A percentile compares a stretch with the other conserved stretches of the same genome.
Evolutionary conservation across 805 yeast genomes (phyloP).

Genomic region (Candida tibetensis): DNA sequence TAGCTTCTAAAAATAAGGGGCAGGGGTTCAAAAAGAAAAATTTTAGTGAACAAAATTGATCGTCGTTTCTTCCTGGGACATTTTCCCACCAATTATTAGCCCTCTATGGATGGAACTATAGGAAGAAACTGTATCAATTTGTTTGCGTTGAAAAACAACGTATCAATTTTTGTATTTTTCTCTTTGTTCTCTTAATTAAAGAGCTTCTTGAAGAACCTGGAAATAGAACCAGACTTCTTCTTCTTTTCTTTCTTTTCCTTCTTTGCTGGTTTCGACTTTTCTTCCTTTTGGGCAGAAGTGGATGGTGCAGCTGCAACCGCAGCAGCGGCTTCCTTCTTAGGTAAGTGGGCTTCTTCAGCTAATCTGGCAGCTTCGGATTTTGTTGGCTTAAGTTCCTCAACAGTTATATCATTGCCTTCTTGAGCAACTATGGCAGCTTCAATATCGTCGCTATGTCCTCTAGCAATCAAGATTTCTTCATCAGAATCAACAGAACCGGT

Average conservation of each 20-base stretch:
- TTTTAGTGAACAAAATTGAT: too few relatives aligned
- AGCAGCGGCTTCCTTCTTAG: constrained; percentile 5
- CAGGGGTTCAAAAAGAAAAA: too few relatives aligned
- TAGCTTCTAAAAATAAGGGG: background rate
- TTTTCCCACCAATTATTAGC: too few relatives aligned
- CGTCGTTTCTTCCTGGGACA: too few relatives aligned
- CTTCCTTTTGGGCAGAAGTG: constrained; percentile 11
- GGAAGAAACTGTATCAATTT: too few relatives aligned
- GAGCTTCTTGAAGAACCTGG: constrained; percentile 16
- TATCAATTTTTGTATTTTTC: too few relatives aligned
- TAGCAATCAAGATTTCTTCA: constrained; percentile 42
- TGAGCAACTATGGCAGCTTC: constrained; percentile 35
- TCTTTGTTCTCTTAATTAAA: too few relatives aligned
- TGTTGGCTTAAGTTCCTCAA: constrained; percentile 44
- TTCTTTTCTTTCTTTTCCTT: constrained; percentile 6
- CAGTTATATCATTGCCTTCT: constrained; percentile 34
- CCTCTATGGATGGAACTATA: too few relatives aligned
- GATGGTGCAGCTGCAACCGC: constrained; percentile 16
- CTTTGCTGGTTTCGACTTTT: constrained; percentile 4
- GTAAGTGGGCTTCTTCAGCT: constrained; percentile 28
- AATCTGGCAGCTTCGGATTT: constrained; percentile 36
- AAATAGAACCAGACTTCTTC: constrained; percentile 11
- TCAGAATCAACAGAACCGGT: constrained; percentile 13
- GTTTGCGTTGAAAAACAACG: too few relatives aligned
- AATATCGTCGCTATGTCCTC: constrained; percentile 32